Evolutionary conservation across 2,329 filamentous ascomycete genomes (phyloP).

Genomic region (Bertia moriformis): DNA sequence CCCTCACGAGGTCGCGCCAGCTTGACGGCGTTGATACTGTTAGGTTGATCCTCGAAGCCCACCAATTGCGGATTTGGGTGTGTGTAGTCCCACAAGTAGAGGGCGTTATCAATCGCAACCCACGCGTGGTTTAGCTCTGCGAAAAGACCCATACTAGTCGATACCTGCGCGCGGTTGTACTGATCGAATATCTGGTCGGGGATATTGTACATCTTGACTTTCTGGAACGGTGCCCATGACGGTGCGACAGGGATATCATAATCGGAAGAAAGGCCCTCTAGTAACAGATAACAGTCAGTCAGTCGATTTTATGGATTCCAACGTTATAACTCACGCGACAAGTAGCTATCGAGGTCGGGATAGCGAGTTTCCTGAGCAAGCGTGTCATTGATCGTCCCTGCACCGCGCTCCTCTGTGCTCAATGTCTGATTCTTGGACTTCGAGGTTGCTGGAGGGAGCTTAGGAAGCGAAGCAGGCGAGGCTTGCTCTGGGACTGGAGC

Average conservation of each 20-base stretch:
- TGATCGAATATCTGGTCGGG: conserved; percentile 86
- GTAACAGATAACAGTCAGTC: conserved; percentile 10
- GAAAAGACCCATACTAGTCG: conserved; percentile 89
- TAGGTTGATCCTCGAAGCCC: conserved; percentile 76
- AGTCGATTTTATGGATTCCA: no score
- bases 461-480: conserved; percentile 10
- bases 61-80: conserved; percentile 80
- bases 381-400: conserved; percentile 42
- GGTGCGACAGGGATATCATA: conserved; percentile 64
- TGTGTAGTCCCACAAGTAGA: conserved; percentile 97
- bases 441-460: conserved; percentile 9
- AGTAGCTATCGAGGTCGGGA: conserved; percentile 43
- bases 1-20: conserved; percentile 71
- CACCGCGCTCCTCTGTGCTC: conserved; percentile 41
- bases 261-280: conserved; percentile 80
- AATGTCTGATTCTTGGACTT: conserved; percentile 21
- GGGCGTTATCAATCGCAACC: conserved; percentile 85
- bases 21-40: conserved; percentile 82
- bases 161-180: conserved; percentile 73
- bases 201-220: conserved; percentile 72
- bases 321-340: conserved; percentile 30
- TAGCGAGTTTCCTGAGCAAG: conserved; percentile 38
- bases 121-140: conserved; percentile 89
- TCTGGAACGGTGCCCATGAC: conserved; percentile 81
- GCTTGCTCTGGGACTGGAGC: conserved; percentile 12